Evolutionary conservation across 2,329 filamentous ascomycete species (phyloP), one percentile per base, ranked within the genome.

Genomic region (Escovopsis sp.): DNA sequence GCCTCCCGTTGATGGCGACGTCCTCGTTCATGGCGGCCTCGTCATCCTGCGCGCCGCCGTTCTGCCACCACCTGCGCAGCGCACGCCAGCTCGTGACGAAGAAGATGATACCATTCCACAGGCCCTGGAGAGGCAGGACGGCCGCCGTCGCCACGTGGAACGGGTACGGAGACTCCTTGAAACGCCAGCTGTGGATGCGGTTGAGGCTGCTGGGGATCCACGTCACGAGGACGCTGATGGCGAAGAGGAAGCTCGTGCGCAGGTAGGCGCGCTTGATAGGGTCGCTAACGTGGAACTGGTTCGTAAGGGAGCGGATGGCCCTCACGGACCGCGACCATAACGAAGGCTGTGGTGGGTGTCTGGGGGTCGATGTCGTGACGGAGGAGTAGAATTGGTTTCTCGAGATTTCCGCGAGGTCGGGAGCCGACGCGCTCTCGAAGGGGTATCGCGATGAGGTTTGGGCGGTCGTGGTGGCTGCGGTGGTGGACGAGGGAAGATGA

Each of bases 41-140:
- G 35, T 34, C 15, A 11, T 19, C 35, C 4, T 8, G 8, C 35
- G 35, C 15, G 33, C 36, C 11, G 28, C 4, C 37, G 23, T 39
- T 47, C 11, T 39, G 48, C 6, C 43, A 12, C 43, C 50, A 47
- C 15, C 45, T 43, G 33, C 38, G 51, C 12, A 63, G 47, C 2
- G 48, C 47, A 1, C 28, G 41, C 63, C 66, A 70, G 48, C 69
- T 84, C 2, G 82, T 83, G 5, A 73, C 72, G 46, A 82, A 74
- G 60, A 87, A 89, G 43, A 91, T 85, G 41, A 85, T 63, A 28
- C 77, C 73, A 55, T 89, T 89, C 82, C 84, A 88, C 30, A 86
- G 73, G 1, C 85, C 85, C 57, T 89, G 85, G 1, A 86, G 66
- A 0, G 85, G 83, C 4, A 89, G 66, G 0, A 88, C 83, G 2